Conservation (phyloP, 164 flowering plant genomes). For the Annona squamosa region DNA sequence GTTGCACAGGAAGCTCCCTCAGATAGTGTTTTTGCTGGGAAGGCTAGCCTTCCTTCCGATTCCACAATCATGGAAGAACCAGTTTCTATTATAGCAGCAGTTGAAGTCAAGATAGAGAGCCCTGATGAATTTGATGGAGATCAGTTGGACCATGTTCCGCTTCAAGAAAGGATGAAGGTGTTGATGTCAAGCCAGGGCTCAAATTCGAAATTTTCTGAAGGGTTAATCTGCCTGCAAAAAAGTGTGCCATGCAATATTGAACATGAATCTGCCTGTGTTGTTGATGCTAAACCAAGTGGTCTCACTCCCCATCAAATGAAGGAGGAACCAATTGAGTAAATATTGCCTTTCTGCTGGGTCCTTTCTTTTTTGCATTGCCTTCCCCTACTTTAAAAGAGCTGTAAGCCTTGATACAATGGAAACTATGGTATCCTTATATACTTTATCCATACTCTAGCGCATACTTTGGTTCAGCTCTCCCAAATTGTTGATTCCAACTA, state of each 20-base stretch:
- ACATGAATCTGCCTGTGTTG: constrained; percentile 12
- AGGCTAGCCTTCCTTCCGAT: constrained; percentile 6
- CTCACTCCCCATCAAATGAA: constrained; percentile 40
- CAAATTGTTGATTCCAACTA: background rate
- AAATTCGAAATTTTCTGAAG: constrained; percentile 7
- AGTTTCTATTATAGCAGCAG: constrained; percentile 3
- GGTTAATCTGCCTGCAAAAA: constrained; percentile 13
- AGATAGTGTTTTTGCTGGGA: background rate
- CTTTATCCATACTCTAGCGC: background rate
- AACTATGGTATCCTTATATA: background rate
- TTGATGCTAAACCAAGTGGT: constrained; percentile 24
- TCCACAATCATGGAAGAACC: constrained; percentile 2
- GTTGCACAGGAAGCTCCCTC: constrained; percentile 10
- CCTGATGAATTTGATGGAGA: constrained; percentile 26
- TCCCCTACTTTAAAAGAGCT: background rate
- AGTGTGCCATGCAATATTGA: constrained; percentile 14
- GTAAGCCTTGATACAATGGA: background rate
- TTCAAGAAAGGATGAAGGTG: constrained; percentile 49
- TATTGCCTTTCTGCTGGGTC: background rate
- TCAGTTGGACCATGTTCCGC: constrained; percentile 54
- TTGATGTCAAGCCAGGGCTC: constrained; percentile 19
- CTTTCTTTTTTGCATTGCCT: background rate
- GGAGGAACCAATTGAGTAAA: constrained; percentile 23
- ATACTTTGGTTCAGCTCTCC: background rate
- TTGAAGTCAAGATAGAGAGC: constrained; percentile 35